These are phyloP conservation scores for Corynascus novoguineensis DNA, from an alignment of 495 filamentous ascomycete species.

Conservation along the genomic window DNA sequence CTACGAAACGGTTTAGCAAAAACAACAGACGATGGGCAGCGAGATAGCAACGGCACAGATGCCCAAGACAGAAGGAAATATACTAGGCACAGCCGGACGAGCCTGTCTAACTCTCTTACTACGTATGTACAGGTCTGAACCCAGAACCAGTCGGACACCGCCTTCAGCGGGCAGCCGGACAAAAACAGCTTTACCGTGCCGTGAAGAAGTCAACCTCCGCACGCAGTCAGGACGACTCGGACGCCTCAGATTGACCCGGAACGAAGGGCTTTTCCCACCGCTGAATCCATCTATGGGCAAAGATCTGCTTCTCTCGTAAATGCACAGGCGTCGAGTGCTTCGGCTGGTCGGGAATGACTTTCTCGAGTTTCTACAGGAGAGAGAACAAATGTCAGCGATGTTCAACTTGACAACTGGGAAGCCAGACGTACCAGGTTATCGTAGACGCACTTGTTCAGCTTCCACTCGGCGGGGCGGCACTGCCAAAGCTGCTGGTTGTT, in stretches of 20 bases:
- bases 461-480: slow-evolving; percentile 73
- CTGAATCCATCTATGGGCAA: slow-evolving; percentile 50
- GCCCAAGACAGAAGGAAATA: neutral
- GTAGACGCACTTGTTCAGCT: slow-evolving; percentile 87
- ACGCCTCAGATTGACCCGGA: slow-evolving; percentile 18
- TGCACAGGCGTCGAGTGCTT: slow-evolving; percentile 75
- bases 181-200: neutral
- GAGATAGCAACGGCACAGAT: neutral
- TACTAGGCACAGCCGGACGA: slow-evolving; percentile 8
- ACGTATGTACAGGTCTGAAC: slow-evolving; percentile 8
- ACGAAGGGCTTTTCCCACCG: slow-evolving; percentile 37
- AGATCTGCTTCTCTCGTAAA: slow-evolving; percentile 71
- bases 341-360: slow-evolving; percentile 80
- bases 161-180: neutral
- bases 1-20: too few relatives aligned
- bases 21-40: neutral
- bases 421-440: slow-evolving; percentile 76
- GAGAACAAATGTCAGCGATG: neutral
- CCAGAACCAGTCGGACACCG: neutral
- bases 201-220: neutral
- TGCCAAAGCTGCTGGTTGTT: slow-evolving; percentile 97
- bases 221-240: neutral
- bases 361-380: slow-evolving; percentile 70
- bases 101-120: slow-evolving; percentile 9
- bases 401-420: neutral